These are phyloP conservation scores for Tetrahymena malaccensis DNA, from an alignment of 73 alveolate genomes.

Conservation along the genomic window DNA sequence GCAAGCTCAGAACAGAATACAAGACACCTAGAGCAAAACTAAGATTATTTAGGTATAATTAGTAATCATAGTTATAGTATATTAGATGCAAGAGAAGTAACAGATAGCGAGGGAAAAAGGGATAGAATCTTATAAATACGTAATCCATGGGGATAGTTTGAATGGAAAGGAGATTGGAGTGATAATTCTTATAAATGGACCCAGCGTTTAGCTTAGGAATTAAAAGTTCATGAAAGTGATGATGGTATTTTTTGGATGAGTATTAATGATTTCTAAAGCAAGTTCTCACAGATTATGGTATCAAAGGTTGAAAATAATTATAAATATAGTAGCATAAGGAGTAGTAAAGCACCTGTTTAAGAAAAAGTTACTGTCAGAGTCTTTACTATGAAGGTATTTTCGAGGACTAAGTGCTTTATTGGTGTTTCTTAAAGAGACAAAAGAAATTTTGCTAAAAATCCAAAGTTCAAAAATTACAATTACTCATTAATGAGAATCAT, in stretches of 20 bases:
- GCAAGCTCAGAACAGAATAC: slow-evolving; percentile 76
- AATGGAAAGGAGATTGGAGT: slow-evolving; percentile 74
- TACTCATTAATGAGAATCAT: slow-evolving; percentile 50
- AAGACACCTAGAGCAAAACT: slow-evolving; percentile 48
- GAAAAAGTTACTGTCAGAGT: slow-evolving; percentile 43
- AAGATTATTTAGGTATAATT: slow-evolving; percentile 59
- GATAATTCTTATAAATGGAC: slow-evolving; percentile 80
- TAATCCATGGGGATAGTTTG: slow-evolving; percentile 46
- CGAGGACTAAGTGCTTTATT: slow-evolving; percentile 44
- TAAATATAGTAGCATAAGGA: slow-evolving; percentile 46
- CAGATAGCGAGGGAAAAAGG: slow-evolving; percentile 11
- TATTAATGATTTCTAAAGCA: slow-evolving; percentile 68
- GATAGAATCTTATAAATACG: slow-evolving; percentile 32
- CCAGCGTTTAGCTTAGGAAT: slow-evolving; percentile 65
- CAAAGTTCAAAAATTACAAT: slow-evolving; percentile 46
- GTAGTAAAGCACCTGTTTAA: slow-evolving; percentile 44
- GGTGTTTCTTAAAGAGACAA: slow-evolving; percentile 51
- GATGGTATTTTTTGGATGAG: slow-evolving; percentile 86
- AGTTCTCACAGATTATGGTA: slow-evolving; percentile 77
- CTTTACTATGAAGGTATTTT: slow-evolving; percentile 35
- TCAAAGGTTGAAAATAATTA: slow-evolving; percentile 74
- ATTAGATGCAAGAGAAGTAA: slow-evolving; percentile 44
- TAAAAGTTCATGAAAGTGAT: slow-evolving; percentile 65
- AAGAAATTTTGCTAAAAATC: slow-evolving; percentile 52
- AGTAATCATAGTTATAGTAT: slow-evolving; percentile 73